A percentile compares a stretch with the other conserved stretches of the same genome.
These are phyloP conservation scores for Cytospora mali DNA, from an alignment of 2,329 filamentous ascomycete species.

Conservation along the genomic window DNA sequence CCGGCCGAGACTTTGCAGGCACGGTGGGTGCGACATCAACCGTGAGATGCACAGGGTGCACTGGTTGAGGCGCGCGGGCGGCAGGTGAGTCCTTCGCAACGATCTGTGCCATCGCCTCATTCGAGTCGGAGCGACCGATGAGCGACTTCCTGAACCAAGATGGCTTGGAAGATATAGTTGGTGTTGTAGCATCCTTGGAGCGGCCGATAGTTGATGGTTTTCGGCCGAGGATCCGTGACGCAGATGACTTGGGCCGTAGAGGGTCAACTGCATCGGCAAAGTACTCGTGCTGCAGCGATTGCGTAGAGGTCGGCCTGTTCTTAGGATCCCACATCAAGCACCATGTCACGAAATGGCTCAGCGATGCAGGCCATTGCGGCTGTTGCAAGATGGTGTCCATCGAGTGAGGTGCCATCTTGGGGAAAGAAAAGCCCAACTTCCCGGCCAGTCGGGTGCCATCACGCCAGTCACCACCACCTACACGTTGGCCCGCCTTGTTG, in stretches of 20 bases:
- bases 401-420: slow-evolving; percentile 97
- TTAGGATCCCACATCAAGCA: slow-evolving; percentile 99
- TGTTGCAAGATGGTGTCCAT: slow-evolving; percentile 91
- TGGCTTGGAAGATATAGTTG: slow-evolving; percentile 74
- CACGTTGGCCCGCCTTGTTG: slow-evolving; percentile 81
- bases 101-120: slow-evolving; percentile 58
- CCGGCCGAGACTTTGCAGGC: slow-evolving; percentile 49
- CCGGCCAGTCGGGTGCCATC: slow-evolving; percentile 90
- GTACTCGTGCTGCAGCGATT: slow-evolving; percentile 95
- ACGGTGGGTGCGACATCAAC: slow-evolving; percentile 44
- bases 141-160: slow-evolving; percentile 98
- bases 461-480: slow-evolving; percentile 96
- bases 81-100: slow-evolving; percentile 50
- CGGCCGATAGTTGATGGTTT: slow-evolving; percentile 84
- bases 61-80: slow-evolving; percentile 47
- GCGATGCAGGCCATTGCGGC: slow-evolving; percentile 86
- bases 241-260: slow-evolving; percentile 85
- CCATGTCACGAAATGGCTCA: slow-evolving; percentile 95
- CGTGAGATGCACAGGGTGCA: slow-evolving; percentile 48
- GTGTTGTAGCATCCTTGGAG: slow-evolving; percentile 62
- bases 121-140: slow-evolving; percentile 75
- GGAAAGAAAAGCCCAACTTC: slow-evolving; percentile 97
- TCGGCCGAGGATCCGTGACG: slow-evolving; percentile 79
- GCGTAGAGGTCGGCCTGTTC: slow-evolving; percentile 83
- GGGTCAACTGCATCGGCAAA: slow-evolving; percentile 92